phyloP scores from a whole-genome alignment of 2,329 filamentous ascomycete species.

The Penicillium sclerotigenum region DNA sequence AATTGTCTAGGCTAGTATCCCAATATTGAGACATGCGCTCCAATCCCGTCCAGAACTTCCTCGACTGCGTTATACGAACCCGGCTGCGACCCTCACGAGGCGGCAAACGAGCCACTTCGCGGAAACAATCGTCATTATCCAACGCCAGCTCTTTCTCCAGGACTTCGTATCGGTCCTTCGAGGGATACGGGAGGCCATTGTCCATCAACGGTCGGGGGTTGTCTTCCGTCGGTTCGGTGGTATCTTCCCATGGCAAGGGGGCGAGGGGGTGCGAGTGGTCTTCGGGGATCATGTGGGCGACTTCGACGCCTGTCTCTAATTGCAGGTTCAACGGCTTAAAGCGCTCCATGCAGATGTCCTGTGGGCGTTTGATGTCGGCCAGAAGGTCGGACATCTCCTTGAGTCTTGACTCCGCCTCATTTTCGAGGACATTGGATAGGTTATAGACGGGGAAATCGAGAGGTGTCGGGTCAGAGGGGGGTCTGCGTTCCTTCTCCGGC shows the following conservation, averaged over 20 bases:
- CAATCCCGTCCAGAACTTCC: constrained; percentile 60
- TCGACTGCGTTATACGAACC: constrained; percentile 53
- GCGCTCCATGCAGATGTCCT: constrained; percentile 41
- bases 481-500: constrained; percentile 44
- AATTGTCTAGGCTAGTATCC: constrained; percentile 59
- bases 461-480: constrained; percentile 49
- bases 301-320: constrained; percentile 36
- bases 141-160: constrained; percentile 52
- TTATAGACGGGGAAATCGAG: constrained; percentile 52
- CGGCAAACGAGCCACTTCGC: constrained; percentile 51
- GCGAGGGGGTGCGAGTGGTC: constrained; percentile 36
- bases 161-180: constrained; percentile 48
- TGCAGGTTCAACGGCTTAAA: constrained; percentile 43
- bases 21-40: constrained; percentile 61
- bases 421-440: constrained; percentile 34
- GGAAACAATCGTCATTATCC: constrained; percentile 57
- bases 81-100: constrained; percentile 46
- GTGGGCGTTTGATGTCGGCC: constrained; percentile 41
- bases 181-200: constrained; percentile 50
- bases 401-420: constrained; percentile 38
- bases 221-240: constrained; percentile 21
- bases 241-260: constrained; percentile 38
- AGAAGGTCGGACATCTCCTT: constrained; percentile 43
- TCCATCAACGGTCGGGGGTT: constrained; percentile 38
- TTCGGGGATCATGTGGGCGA: constrained; percentile 37